Conservation (phyloP, 1,284 basidiomycete species). For the Cutaneotrichosporon sp. region DNA sequence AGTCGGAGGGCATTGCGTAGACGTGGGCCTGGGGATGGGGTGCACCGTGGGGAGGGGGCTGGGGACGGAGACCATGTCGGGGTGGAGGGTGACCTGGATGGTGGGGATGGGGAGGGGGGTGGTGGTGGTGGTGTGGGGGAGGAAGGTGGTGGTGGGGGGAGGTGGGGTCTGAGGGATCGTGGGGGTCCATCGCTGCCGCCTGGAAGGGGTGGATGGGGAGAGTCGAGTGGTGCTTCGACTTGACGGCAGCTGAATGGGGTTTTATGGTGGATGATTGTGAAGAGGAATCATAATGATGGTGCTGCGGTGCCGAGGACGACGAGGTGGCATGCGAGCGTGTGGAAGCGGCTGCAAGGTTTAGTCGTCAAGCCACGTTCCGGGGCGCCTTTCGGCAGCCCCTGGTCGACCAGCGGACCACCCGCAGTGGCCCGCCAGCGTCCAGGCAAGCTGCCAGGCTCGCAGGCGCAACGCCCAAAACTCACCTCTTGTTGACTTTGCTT, state of each 20-base stretch:
- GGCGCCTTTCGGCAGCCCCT: neutral
- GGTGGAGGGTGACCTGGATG: constrained; percentile 8
- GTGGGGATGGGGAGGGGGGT: constrained; percentile 1
- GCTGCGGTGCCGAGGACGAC: neutral
- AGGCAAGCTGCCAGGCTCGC: too few species aligned
- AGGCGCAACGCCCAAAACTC: neutral
- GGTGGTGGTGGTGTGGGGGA: constrained; percentile 7
- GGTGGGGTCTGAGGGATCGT: neutral
- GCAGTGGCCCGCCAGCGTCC: too few species aligned
- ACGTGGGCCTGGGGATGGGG: constrained; percentile 2
- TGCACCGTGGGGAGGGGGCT: neutral
- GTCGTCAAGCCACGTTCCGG: constrained; percentile 2
- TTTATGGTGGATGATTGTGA: constrained; percentile 1
- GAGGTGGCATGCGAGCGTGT: neutral
- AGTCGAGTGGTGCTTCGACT: neutral
- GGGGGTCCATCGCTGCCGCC: neutral
- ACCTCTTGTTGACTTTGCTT: neutral
- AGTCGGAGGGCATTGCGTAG: constrained; percentile 10
- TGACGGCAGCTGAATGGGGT: neutral
- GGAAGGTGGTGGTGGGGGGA: constrained; percentile 1
- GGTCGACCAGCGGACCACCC: constrained; percentile 1
- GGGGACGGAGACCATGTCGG: constrained; percentile 8
- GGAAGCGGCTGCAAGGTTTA: constrained; percentile 1
- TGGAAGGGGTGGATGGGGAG: neutral
- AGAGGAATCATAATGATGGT: neutral